These are phyloP conservation scores for Elaeagnus macrophylla DNA, from an alignment of 306 rosid genomes.

Conservation along the genomic window DNA sequence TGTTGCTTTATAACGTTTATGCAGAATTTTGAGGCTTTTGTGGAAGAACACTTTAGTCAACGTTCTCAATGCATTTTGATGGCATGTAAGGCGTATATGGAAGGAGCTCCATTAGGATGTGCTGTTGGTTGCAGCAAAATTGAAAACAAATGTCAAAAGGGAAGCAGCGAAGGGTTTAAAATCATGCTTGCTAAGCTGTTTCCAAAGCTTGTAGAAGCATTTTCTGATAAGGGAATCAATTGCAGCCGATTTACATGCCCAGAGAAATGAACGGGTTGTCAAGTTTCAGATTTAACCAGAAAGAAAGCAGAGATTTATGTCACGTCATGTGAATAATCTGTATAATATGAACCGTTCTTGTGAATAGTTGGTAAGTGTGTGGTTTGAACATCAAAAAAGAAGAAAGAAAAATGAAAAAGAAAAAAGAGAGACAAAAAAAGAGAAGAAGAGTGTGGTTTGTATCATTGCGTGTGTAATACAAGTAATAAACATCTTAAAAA, in stretches of 20 bases:
- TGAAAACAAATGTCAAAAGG: conserved; percentile 33
- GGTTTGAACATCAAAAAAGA: neutral
- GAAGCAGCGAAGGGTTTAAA: conserved; percentile 76
- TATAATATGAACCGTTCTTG: conserved; percentile 21
- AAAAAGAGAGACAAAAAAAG: neutral
- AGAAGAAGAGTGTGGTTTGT: neutral
- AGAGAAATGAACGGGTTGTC: conserved; percentile 22
- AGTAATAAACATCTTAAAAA: neutral
- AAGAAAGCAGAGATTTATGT: conserved; percentile 20
- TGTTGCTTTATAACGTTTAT: conserved; percentile 17
- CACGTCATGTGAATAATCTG: conserved; percentile 23
- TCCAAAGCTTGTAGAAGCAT: conserved; percentile 68
- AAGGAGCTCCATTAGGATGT: conserved; percentile 68
- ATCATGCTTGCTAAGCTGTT: conserved; percentile 85
- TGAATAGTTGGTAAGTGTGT: conserved; percentile 1
- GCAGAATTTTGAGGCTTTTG: conserved; percentile 82
- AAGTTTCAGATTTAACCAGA: conserved; percentile 11
- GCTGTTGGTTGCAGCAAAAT: conserved; percentile 29
- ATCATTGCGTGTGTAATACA: neutral
- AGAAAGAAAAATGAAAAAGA: neutral
- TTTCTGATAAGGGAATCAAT: conserved; percentile 59
- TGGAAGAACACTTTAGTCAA: conserved; percentile 64
- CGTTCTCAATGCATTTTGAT: conserved; percentile 42
- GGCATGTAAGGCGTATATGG: conserved; percentile 71
- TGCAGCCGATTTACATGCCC: conserved; percentile 47